Base-by-base conservation (phyloP, 2,329 filamentous ascomycete genomes). In the Alternaria sp. region DNA sequence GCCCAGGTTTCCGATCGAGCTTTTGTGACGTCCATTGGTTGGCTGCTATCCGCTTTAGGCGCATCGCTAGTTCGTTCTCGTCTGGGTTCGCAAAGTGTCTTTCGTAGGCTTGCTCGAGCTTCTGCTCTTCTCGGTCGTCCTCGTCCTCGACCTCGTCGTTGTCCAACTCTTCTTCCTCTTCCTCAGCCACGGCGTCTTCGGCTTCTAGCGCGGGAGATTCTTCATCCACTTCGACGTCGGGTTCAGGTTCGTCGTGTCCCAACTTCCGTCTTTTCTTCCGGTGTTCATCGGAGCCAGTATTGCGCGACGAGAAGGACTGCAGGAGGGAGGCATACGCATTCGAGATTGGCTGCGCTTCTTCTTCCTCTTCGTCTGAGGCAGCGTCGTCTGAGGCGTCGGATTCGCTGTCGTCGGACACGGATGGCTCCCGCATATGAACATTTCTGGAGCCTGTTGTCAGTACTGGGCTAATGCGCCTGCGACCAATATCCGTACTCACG, bases 21-120 rank as follows among this genome's bases (percentile, higher is more conserved):
- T 80, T 84, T 30, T 77, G 75, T 11, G 74, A 77, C 7, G 74
- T 74, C 86, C 85, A 88, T 62, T 83, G 79, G 45, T 83, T 84
- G 11, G 80, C 74, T 7, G 79, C 73, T 30, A 83, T 80, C 20
- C 81, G 78, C 60, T 84, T 79, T 36, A 87, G 72, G 36, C 79
- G 86, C 67, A 81, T 80, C 2, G 84, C 80, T 8, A 93, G 80
- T 43, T 85, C 79, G 6, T 85, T 83, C 50, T 91, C 86, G 46
- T 94, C 86, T 0, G 89, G 87, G 43, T 84, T 84, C 34, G 88
- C 87, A 75, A 96, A 97, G 79, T 97, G 94, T 8, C 83, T 80
- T 65, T 95, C 91, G 72, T 96, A 97, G 0, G 92, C 90, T 76
- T 97, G 92, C 5, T 80, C 80, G 6, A 61, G 36, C 43, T 58